A percentile compares a stretch with the other conserved stretches of the same genome.
Conservation (phyloP, 2,329 filamentous ascomycete genomes). For the Cryphonectria japonica region DNA sequence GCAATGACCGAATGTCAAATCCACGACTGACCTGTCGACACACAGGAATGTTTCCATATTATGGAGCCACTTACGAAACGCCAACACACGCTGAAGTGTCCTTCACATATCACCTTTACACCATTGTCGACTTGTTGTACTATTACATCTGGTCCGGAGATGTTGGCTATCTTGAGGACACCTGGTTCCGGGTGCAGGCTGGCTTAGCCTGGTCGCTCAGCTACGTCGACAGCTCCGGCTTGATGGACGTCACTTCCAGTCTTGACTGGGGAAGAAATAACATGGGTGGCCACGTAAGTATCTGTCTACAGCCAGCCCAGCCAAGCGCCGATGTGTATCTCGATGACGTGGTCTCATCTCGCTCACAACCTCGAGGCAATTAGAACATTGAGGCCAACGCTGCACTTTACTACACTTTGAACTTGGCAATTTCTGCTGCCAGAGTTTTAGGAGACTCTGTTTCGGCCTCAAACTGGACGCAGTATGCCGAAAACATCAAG, state of each 20-base stretch:
- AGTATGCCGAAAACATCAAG: conserved; percentile 34
- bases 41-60: conserved; percentile 48
- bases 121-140: conserved; percentile 60
- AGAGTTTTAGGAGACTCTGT: conserved; percentile 43
- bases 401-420: conserved; percentile 54
- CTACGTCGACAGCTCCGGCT: conserved; percentile 42
- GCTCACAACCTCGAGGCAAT: neutral
- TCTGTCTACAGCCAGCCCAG: neutral
- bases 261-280: conserved; percentile 56
- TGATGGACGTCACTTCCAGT: conserved; percentile 52
- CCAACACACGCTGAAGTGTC: conserved; percentile 35
- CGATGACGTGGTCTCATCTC: neutral
- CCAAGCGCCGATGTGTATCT: neutral
- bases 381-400: conserved; percentile 54
- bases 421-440: conserved; percentile 52
- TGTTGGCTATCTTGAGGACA: conserved; percentile 46
- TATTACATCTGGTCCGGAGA: conserved; percentile 61
- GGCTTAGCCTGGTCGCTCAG: conserved; percentile 47
- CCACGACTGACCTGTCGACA: neutral
- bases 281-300: conserved; percentile 47
- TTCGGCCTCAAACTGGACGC: conserved; percentile 37
- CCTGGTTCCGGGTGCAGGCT: conserved; percentile 52
- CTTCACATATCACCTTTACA: conserved; percentile 62
- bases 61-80: conserved; percentile 45
- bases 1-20: neutral